Evolutionary conservation across 1,139 yeast genomes (phyloP), one percentile per base, ranked within the genome.

Genomic region (Wickerhamiella infanticola): DNA sequence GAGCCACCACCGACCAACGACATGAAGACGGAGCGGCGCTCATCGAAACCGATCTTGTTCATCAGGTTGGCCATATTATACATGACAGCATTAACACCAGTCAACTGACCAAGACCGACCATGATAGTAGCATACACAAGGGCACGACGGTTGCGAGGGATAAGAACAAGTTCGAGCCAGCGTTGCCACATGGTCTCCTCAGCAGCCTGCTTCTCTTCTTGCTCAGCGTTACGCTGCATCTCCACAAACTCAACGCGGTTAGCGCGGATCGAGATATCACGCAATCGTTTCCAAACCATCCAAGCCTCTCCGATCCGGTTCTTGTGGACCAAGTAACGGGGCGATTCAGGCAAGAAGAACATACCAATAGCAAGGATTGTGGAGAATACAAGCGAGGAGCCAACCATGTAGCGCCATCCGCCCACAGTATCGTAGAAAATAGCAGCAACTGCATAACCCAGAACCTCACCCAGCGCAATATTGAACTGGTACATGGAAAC

Each of bases 311-410:
- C 56, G 13, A 39, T 36, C 35, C 42, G 45, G 43, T 66, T 66
- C 58, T 73, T 74, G 55, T 69, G 70, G 37, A 72, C 72, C 51
- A 77, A 68, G 81, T 81, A 79, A 59, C 79, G 73, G 29, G 86
- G 85, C 5, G 83, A 75, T 60, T 79, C 86, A n/a, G 81, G 85
- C 50, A 79, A 64, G 51, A 72, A 63, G 55, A 73, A 63, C 59
- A 73, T 55, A 33, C 78, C 79, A 47, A 65, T 44, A 37, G 72
- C 62, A 55, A 74, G 60, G 11, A 66, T 55, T 1, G 79, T 71
- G 5, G 81, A 75, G 54, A 74, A 76, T 1, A 76, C 67, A 42
- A 75, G 62, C 3, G 80, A 73, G 9, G 79, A 72, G 41, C 76
- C 80, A 43, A 70, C 67, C 77, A 73, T 75, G 61, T 53, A 75